phyloP scores from a whole-genome alignment of 2,329 filamentous ascomycete genomes.

The Volutella citrinella region DNA sequence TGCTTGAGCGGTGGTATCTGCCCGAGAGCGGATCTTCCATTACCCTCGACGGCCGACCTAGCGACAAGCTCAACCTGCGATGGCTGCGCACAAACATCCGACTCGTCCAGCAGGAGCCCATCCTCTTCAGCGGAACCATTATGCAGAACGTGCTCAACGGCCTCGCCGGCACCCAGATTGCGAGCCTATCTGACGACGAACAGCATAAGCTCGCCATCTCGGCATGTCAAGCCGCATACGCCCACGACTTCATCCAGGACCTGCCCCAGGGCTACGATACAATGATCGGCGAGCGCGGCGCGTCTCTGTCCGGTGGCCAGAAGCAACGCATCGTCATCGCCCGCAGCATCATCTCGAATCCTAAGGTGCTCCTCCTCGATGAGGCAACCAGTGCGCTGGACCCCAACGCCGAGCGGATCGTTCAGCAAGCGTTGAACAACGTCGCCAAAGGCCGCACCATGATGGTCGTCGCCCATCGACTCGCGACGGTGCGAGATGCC shows the following conservation, averaged over 20 bases:
- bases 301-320: slow-evolving; percentile 49
- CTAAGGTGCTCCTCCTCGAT: slow-evolving; percentile 59
- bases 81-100: slow-evolving; percentile 47
- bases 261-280: slow-evolving; percentile 21
- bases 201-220: slow-evolving; percentile 10
- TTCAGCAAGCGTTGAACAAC: slow-evolving; percentile 49
- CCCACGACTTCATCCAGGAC: slow-evolving; percentile 21
- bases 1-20: slow-evolving; percentile 64
- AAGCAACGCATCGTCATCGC: slow-evolving; percentile 64
- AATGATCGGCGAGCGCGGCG: slow-evolving; percentile 20
- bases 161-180: slow-evolving; percentile 13
- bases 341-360: slow-evolving; percentile 58
- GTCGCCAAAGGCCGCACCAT: slow-evolving; percentile 55
- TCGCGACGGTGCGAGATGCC: slow-evolving; percentile 33
- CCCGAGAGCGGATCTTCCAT: slow-evolving; percentile 30
- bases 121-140: slow-evolving; percentile 21
- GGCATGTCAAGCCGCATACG: slow-evolving; percentile 19
- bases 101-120: slow-evolving; percentile 34
- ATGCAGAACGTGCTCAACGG: slow-evolving; percentile 28
- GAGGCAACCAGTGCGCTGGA: slow-evolving; percentile 59
- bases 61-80: slow-evolving; percentile 38
- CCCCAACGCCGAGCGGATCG: slow-evolving; percentile 39
- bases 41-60: slow-evolving; percentile 34
- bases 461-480: slow-evolving; percentile 57
- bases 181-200: background rate